phyloP scores from a whole-genome alignment of 78 protist genomes.

The Cyanophora paradoxa region DNA sequence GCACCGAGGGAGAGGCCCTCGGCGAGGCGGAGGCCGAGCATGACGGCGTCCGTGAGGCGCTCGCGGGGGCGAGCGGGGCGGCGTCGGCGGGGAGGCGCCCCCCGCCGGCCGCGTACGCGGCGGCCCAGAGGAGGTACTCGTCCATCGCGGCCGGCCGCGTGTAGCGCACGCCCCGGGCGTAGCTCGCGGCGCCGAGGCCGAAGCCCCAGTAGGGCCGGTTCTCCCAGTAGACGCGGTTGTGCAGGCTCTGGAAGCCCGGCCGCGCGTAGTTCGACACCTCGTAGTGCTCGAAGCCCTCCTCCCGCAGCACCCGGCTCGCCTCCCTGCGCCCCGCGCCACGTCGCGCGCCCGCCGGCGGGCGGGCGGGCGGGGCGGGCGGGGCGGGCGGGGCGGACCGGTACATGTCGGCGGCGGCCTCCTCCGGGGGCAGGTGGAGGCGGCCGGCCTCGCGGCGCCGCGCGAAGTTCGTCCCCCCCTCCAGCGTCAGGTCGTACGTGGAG shows the following conservation, averaged over 20 bases:
- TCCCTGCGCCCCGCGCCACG: no score
- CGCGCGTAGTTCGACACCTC: constrained; percentile 2
- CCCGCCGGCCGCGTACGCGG: neutral
- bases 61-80: neutral
- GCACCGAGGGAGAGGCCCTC: neutral
- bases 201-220: neutral
- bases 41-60: neutral
- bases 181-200: neutral
- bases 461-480: neutral
- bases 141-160: neutral
- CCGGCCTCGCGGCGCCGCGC: neutral
- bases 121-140: neutral
- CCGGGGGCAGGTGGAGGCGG: neutral
- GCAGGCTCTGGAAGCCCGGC: neutral
- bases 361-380: no score
- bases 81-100: neutral
- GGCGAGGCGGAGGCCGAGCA: neutral
- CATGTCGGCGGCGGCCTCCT: neutral
- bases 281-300: neutral
- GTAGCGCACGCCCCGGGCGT: neutral
- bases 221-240: constrained; percentile 3
- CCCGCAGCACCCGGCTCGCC: neutral
- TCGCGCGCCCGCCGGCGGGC: no score
- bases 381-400: neutral
- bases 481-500: neutral